These are phyloP conservation scores for Rhypophila decipiens DNA, from an alignment of 495 filamentous ascomycete species.

Conservation along the genomic window DNA sequence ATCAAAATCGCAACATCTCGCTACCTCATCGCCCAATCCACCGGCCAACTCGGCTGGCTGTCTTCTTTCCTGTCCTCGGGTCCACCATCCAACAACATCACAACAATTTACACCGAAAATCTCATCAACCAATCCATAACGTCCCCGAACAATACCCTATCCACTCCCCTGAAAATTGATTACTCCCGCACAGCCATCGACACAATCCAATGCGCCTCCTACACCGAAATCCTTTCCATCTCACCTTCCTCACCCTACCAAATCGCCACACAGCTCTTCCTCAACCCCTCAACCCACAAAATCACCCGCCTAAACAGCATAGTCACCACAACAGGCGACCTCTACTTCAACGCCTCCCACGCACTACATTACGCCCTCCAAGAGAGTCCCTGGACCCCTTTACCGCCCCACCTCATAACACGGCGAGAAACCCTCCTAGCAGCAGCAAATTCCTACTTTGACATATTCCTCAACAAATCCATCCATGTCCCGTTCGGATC, in stretches of 20 bases:
- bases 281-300: slow-evolving; percentile 15
- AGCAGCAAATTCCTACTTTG: background rate
- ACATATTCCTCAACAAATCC: slow-evolving; percentile 1
- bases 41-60: background rate
- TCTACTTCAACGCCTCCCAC: slow-evolving; percentile 39
- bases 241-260: slow-evolving; percentile 34
- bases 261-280: slow-evolving; percentile 38
- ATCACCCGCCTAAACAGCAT: slow-evolving; percentile 26
- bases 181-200: slow-evolving; percentile 39
- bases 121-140: slow-evolving; percentile 25
- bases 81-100: background rate
- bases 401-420: slow-evolving; percentile 26
- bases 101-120: slow-evolving; percentile 32
- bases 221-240: slow-evolving; percentile 38
- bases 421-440: slow-evolving; percentile 30
- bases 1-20: background rate
- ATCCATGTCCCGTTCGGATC: background rate
- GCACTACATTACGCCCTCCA: slow-evolving; percentile 30
- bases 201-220: slow-evolving; percentile 34
- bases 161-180: slow-evolving; percentile 31
- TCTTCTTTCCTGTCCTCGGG: background rate
- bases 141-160: slow-evolving; percentile 25
- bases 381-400: slow-evolving; percentile 21
- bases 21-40: slow-evolving; percentile 3
- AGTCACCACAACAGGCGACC: slow-evolving; percentile 27